Percentiles rank a stretch among this genome's conserved stretches.
Evolutionary conservation across 192 early-diverging fungal species (phyloP).

Genomic region (Mortierella claussenii): DNA sequence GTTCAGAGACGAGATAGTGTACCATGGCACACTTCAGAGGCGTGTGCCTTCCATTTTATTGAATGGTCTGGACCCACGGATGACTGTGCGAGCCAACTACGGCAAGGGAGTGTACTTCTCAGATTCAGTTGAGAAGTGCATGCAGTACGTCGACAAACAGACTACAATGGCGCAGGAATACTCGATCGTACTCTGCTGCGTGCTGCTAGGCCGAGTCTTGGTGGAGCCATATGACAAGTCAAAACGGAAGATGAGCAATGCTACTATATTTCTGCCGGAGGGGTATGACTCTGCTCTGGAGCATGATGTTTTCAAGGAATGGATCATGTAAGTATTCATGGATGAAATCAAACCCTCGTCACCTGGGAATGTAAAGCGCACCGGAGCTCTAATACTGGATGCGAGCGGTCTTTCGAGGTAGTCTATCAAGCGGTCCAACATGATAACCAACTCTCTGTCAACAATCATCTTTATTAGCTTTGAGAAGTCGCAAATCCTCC

Average conservation of each 20-base stretch:
- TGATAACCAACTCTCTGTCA: too few relatives aligned
- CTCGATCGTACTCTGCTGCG: constrained; percentile 38
- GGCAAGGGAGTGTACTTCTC: constrained; percentile 48
- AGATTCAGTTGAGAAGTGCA: constrained; percentile 48
- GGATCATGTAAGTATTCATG: constrained; percentile 38
- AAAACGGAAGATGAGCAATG: constrained; percentile 1
- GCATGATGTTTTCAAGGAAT: constrained; percentile 36
- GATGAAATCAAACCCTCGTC: too few relatives aligned
- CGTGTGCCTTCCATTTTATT: constrained; percentile 26
- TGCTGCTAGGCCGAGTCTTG: constrained; percentile 24
- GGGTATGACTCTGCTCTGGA: constrained; percentile 32
- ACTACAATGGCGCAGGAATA: constrained; percentile 25
- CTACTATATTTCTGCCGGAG: constrained; percentile 28
- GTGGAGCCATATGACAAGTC: constrained; percentile 26
- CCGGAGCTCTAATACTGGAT: too few relatives aligned
- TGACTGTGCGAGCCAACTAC: constrained; percentile 34
- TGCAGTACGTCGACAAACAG: constrained; percentile 41
- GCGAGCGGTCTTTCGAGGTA: too few relatives aligned
- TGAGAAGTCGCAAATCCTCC: constrained; percentile 44
- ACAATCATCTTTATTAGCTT: constrained; percentile 12
- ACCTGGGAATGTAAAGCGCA: too few relatives aligned
- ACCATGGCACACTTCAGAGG: constrained; percentile 25
- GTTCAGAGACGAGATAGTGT: constrained; percentile 43
- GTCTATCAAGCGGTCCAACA: too few relatives aligned
- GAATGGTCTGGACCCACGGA: constrained; percentile 38